Evolutionary conservation across 1,139 yeast genomes (phyloP).

Genomic region (Protomyces inundatus): DNA sequence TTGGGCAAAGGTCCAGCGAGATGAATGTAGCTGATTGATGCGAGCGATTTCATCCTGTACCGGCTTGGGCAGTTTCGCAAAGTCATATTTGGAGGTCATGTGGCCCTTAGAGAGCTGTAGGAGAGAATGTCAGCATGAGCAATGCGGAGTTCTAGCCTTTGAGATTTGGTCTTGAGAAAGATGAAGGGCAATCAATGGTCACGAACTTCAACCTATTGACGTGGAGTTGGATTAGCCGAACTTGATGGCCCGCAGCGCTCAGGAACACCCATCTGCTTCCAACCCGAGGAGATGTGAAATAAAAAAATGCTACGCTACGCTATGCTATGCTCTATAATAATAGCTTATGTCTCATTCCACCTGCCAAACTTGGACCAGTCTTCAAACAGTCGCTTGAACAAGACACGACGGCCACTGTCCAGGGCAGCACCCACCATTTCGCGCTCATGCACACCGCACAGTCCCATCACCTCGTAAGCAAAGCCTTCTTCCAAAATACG

Average conservation of each 20-base stretch:
- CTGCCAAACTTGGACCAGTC: slow-evolving; percentile 75
- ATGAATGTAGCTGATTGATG: neutral
- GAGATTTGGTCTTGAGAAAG: too few relatives aligned
- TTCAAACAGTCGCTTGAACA: slow-evolving; percentile 61
- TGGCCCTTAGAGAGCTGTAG: too few relatives aligned
- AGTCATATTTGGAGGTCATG: neutral
- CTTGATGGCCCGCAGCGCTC: neutral
- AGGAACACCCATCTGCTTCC: too few relatives aligned
- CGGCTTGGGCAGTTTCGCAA: neutral
- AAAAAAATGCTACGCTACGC: too few relatives aligned
- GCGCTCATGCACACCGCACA: slow-evolving; percentile 63
- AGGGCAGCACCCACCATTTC: slow-evolving; percentile 60
- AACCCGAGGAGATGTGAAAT: too few relatives aligned
- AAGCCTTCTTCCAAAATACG: slow-evolving; percentile 55
- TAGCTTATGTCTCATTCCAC: slow-evolving; percentile 59
- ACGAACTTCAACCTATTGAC: too few relatives aligned
- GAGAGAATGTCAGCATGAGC: too few relatives aligned
- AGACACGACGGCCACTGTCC: slow-evolving; percentile 64
- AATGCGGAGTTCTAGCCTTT: too few relatives aligned
- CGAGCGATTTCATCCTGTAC: neutral
- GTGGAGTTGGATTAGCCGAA: too few relatives aligned
- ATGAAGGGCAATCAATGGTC: too few relatives aligned
- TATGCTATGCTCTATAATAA: neutral
- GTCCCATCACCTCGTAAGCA: slow-evolving; percentile 56
- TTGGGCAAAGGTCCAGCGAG: slow-evolving; percentile 62